phyloP scores from a whole-genome alignment of 148 eudicot species.

The Salicornia ramosissima region DNA sequence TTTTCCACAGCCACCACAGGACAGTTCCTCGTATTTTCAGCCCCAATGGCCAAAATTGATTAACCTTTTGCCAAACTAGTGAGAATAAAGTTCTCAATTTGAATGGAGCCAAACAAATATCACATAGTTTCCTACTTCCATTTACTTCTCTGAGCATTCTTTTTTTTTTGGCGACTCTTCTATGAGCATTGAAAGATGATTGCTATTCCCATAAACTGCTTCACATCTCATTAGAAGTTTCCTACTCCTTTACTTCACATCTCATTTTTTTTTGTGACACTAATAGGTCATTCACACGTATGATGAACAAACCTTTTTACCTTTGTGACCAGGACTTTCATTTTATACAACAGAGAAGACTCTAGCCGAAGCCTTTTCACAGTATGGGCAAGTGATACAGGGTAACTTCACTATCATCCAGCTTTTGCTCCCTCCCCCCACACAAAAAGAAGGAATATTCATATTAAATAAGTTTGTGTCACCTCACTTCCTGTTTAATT shows the following conservation, averaged over 20 bases:
- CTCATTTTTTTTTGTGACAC: background rate
- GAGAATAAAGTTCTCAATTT: background rate
- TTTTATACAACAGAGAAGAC: conserved; percentile 67
- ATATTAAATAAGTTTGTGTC: background rate
- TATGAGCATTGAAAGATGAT: too few species aligned
- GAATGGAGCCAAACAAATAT: too few species aligned
- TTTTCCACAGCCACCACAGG: background rate
- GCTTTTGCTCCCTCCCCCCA: background rate
- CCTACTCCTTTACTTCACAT: too few species aligned
- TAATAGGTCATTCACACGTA: background rate
- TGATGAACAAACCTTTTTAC: background rate
- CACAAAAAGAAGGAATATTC: too few species aligned
- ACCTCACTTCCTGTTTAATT: conserved; percentile 1
- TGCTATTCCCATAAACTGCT: too few species aligned
- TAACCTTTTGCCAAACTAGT: background rate
- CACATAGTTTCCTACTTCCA: background rate
- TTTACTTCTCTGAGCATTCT: background rate
- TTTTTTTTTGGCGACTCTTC: background rate
- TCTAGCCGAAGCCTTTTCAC: conserved; percentile 66
- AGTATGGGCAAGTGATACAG: conserved; percentile 71
- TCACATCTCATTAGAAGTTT: too few species aligned
- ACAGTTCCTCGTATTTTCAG: background rate
- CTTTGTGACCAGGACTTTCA: conserved; percentile 53
- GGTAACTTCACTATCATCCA: conserved; percentile 28
- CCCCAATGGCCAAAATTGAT: background rate